These are phyloP conservation scores for Pyrenula aspistea DNA, from an alignment of 495 filamentous ascomycete species.

Conservation along the genomic window DNA sequence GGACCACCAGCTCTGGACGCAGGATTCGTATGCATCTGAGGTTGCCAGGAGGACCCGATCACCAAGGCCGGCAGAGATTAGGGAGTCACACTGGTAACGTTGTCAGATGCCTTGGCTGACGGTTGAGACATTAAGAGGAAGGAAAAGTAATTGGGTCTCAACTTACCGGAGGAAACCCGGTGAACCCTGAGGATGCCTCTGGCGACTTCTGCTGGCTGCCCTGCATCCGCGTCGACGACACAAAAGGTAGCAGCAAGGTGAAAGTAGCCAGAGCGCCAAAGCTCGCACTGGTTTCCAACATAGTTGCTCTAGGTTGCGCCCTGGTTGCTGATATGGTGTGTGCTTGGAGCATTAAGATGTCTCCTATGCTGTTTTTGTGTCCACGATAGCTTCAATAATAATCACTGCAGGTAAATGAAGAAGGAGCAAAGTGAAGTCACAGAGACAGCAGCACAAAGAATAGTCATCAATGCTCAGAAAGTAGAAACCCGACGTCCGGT, in stretches of 20 bases:
- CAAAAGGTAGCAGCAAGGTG: background rate
- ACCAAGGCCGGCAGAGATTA: background rate
- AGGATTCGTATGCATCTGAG: conserved; percentile 8
- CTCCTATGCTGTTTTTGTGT: background rate
- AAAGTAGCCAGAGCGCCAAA: background rate
- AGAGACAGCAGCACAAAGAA: too few species aligned
- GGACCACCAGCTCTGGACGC: conserved; percentile 18
- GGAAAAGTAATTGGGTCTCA: background rate
- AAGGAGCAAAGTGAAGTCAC: too few species aligned
- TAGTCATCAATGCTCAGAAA: background rate
- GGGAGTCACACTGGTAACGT: background rate
- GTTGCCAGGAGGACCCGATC: background rate
- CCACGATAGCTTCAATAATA: too few species aligned
- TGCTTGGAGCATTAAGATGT: background rate
- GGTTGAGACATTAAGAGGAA: background rate
- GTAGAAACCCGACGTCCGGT: background rate
- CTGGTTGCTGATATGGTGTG: background rate
- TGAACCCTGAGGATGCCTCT: background rate
- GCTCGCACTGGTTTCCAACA: background rate
- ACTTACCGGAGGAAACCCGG: background rate
- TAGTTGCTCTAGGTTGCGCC: background rate
- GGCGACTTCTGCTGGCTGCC: background rate
- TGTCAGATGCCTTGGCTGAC: background rate
- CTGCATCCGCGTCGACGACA: background rate
- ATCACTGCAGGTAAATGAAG: too few species aligned